Base-by-base conservation (phyloP, 768 basidiomycete genomes). In the Dacryopinax spathularia region DNA sequence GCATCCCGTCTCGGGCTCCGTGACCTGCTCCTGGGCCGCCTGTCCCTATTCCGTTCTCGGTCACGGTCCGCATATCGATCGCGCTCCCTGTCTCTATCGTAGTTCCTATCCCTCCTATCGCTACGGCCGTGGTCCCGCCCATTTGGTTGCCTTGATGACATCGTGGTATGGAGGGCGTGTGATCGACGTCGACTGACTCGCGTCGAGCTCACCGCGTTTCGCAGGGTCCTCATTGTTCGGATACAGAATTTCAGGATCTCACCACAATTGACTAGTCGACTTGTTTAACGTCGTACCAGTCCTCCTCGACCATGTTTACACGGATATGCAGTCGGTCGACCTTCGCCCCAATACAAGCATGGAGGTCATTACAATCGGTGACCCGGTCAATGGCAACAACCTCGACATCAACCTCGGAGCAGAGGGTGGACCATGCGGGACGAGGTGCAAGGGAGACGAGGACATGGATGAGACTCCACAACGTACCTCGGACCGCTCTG, bases 21-120 rank as follows among this genome's bases (percentile, higher is more conserved):
- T 18, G 48, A 56, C 48, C 48, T 56, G 25, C 48, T 56, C 48
- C 48, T 56, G 15, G 48, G 48, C 64, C 79, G 73, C 25, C 81
- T 76, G 65, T 81, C 78, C 34, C 75, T 75, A 62, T 79, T 73
- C 59, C 77, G 75, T 64, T 82, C 81, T 29, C 82, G 80, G 63
- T 78, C 70, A 27, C 68, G 68, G 37, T 75, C 69, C 36, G 75
- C 69, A 48, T 74, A 73, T 13, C 48, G 48, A 68, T 75, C 75
- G 33, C 75, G 78, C 65, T 86, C 85, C 82, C 84, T 82, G 69
- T 84, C 84, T 67, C 84, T 73, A 69, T 86, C 85, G 65, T 82
- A 80, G 71, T 80, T 75, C 70, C 82, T 48, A n/a, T 63, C 62
- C 33, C 43, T 63, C 31, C 43, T 43, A 27, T 56, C 48, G 18